Percentiles rank a stretch among this genome's conserved stretches.
Conservation (phyloP, 2,329 filamentous ascomycete species). For the Nigrograna mackinnonii region DNA sequence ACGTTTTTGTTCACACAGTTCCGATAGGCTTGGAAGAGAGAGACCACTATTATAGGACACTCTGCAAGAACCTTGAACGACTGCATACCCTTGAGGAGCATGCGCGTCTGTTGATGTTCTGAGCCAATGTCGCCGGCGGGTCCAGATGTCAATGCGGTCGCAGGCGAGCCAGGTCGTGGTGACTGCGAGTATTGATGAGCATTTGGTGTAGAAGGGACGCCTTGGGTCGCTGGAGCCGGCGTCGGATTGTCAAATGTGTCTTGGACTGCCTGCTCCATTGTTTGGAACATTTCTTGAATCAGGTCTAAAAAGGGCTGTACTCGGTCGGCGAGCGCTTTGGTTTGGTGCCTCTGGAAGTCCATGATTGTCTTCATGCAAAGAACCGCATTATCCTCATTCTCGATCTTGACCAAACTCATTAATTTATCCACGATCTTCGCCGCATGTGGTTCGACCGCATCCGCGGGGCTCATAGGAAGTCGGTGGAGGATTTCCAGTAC, state of each 20-base stretch:
- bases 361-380: constrained; percentile 97
- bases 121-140: constrained; percentile 72
- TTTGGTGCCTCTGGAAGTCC: constrained; percentile 92
- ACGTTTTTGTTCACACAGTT: constrained; percentile 80
- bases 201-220: constrained; percentile 66
- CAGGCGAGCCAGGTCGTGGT: constrained; percentile 86
- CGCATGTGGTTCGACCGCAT: constrained; percentile 86
- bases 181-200: constrained; percentile 76
- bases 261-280: constrained; percentile 91
- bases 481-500: constrained; percentile 94
- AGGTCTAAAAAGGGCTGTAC: constrained; percentile 89
- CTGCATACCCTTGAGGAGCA: constrained; percentile 90
- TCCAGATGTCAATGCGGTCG: constrained; percentile 77
- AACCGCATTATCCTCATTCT: constrained; percentile 99
- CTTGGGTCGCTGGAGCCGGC: constrained; percentile 53
- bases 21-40: constrained; percentile 93
- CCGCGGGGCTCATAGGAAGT: constrained; percentile 73
- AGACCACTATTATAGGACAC: constrained; percentile 98
- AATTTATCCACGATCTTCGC: constrained; percentile 87
- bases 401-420: constrained; percentile 82
- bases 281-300: constrained; percentile 94
- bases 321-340: constrained; percentile 76
- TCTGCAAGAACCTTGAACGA: constrained; percentile 98
- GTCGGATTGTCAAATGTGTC: constrained; percentile 88
- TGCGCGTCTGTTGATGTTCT: constrained; percentile 80